Percentiles rank a stretch among this genome's conserved stretches.
phyloP scores from a whole-genome alignment of 345 rosid species.

The Euphorbia tirucalli region DNA sequence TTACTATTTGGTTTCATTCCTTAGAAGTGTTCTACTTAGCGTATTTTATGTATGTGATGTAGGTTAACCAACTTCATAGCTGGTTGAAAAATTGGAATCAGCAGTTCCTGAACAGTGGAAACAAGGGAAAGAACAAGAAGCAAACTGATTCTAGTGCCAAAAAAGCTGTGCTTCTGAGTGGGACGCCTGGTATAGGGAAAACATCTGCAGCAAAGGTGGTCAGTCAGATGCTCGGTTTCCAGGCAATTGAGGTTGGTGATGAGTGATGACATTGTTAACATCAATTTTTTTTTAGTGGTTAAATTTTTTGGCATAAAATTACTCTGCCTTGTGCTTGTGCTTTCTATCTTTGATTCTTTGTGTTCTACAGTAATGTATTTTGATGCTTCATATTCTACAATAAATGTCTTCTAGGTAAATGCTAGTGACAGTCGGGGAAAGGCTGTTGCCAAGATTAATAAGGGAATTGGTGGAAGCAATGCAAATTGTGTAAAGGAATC shows the following conservation, averaged over 20 bases:
- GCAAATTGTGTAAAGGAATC: constrained; percentile 93
- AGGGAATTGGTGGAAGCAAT: constrained; percentile 96
- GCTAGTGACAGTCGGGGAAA: constrained; percentile 99
- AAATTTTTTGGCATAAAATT: constrained; percentile 16
- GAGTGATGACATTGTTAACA: not conserved
- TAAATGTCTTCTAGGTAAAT: constrained; percentile 57
- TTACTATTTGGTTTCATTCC: not conserved
- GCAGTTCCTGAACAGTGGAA: constrained; percentile 60
- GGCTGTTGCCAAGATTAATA: constrained; percentile 71
- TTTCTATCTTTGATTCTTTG: not conserved
- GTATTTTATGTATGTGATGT: constrained; percentile 22
- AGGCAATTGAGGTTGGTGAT: constrained; percentile 71
- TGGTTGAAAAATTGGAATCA: constrained; percentile 85
- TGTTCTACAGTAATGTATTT: not conserved
- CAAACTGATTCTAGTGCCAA: constrained; percentile 64
- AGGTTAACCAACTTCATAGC: constrained; percentile 88
- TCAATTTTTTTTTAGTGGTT: not conserved
- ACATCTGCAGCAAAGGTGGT: constrained; percentile 92
- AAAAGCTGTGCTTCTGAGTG: constrained; percentile 85
- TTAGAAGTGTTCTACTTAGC: not conserved
- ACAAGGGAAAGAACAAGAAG: constrained; percentile 72
- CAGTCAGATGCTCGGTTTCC: constrained; percentile 89
- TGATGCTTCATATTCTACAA: no score
- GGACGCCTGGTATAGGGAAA: constrained; percentile 97
- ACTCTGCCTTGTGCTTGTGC: constrained; percentile 4